Percentiles rank a stretch among this genome's conserved stretches.
These are phyloP conservation scores for Sclerotinia sclerotiorum DNA, from an alignment of 2,329 filamentous ascomycete genomes.

Conservation along the genomic window DNA sequence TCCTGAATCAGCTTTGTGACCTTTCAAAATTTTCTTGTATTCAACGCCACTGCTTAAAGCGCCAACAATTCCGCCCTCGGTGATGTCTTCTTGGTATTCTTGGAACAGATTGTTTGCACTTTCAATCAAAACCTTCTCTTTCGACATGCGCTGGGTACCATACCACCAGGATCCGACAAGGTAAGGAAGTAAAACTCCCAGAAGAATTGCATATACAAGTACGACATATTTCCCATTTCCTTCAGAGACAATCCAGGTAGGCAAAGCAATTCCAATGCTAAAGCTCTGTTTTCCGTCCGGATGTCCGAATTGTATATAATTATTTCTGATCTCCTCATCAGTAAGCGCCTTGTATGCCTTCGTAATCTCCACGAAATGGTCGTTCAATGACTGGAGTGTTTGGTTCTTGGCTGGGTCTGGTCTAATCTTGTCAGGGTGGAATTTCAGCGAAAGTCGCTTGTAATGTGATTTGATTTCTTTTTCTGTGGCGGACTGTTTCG, in stretches of 20 bases:
- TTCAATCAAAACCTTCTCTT: constrained; percentile 88
- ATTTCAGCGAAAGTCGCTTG: constrained; percentile 78
- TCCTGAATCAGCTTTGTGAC: constrained; percentile 75
- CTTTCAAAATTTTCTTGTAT: constrained; percentile 73
- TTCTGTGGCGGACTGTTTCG: constrained; percentile 69
- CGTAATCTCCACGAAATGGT: constrained; percentile 88
- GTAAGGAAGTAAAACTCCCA: constrained; percentile 89
- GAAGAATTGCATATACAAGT: constrained; percentile 80
- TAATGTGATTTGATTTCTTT: constrained; percentile 92
- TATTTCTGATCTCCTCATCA: constrained; percentile 95
- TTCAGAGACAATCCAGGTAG: constrained; percentile 87
- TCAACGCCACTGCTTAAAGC: constrained; percentile 85
- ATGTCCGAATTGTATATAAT: constrained; percentile 93
- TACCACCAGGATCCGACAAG: constrained; percentile 99
- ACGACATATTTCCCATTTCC: constrained; percentile 96
- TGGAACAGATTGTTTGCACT: constrained; percentile 94
- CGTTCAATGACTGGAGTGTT: constrained; percentile 79
- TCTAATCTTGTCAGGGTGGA: constrained; percentile 89
- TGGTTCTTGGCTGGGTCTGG: constrained; percentile 86
- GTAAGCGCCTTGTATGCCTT: constrained; percentile 98
- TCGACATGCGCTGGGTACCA: constrained; percentile 87
- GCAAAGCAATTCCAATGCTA: constrained; percentile 95
- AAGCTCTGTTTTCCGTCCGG: constrained; percentile 98
- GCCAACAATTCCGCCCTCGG: constrained; percentile 74
- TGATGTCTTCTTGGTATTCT: constrained; percentile 83